phyloP scores from a whole-genome alignment of 23 red algal genomes.

The Gracilariopsis chorda region DNA sequence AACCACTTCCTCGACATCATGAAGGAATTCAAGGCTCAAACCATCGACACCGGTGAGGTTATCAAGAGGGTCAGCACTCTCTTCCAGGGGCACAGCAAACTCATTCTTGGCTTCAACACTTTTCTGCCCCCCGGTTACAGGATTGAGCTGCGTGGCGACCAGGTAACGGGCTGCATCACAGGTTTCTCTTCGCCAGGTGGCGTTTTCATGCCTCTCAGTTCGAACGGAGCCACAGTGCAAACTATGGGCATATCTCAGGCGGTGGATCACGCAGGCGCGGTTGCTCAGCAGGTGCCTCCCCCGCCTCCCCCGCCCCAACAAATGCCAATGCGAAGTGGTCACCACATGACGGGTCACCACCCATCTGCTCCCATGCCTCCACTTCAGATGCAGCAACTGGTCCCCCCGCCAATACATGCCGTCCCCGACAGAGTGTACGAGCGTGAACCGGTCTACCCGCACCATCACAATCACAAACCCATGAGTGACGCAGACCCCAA shows the following conservation, averaged over 20 bases:
- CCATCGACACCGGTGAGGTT: slow-evolving; percentile 90
- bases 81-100: slow-evolving; percentile 77
- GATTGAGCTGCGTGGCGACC: slow-evolving; percentile 82
- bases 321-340: background rate
- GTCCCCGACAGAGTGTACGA: background rate
- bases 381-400: background rate
- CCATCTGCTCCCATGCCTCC: background rate
- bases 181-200: slow-evolving; percentile 57
- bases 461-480: background rate
- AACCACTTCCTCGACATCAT: slow-evolving; percentile 97
- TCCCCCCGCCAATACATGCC: background rate
- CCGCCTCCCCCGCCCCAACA: background rate
- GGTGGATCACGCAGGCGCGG: background rate
- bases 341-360: background rate
- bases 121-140: slow-evolving; percentile 95
- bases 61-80: slow-evolving; percentile 78
- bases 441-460: background rate
- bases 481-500: background rate
- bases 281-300: background rate
- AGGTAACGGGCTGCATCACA: slow-evolving; percentile 46
- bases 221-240: background rate
- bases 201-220: slow-evolving; percentile 22
- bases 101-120: slow-evolving; percentile 98
- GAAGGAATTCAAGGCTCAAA: slow-evolving; percentile 97
- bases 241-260: background rate